Percentiles rank a stretch among this genome's conserved stretches.
Evolutionary conservation across 129 eudicot species (phyloP).

Genomic region (Calendula officinalis): DNA sequence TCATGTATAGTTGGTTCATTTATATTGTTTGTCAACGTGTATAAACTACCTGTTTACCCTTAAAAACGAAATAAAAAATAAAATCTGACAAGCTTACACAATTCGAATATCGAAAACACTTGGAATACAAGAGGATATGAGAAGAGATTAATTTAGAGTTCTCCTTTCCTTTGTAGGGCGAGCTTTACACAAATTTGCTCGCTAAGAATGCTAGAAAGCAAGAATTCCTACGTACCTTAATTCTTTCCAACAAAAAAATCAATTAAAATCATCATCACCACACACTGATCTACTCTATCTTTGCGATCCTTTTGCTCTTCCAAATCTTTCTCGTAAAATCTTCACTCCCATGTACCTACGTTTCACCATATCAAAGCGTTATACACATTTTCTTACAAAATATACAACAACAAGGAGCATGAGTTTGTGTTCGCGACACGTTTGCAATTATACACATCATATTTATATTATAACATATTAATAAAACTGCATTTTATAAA

Average conservation of each 20-base stretch:
- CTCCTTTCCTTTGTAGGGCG: not conserved
- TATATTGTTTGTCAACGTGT: no score
- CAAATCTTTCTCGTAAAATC: constrained; percentile 63
- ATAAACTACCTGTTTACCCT: not conserved
- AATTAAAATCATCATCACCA: not conserved
- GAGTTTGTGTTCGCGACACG: no score
- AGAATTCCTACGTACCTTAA: constrained; percentile 18
- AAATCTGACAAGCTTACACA: constrained; percentile 1
- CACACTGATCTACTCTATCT: constrained; percentile 11
- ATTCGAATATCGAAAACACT: not conserved
- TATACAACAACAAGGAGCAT: not conserved
- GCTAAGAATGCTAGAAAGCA: constrained; percentile 17
- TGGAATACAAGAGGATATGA: constrained; percentile 14
- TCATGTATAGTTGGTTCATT: no score
- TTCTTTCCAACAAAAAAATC: not conserved
- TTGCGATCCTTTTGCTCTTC: constrained; percentile 44
- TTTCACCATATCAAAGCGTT: constrained; percentile 11
- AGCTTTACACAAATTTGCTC: constrained; percentile 18
- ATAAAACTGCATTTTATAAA: no score
- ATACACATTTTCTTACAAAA: not conserved
- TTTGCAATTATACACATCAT: constrained; percentile 19
- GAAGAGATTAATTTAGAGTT: not conserved
- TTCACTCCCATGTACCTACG: constrained; percentile 94
- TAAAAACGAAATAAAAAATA: not conserved
- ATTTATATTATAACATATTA: no score